Conservation (phyloP, 1,139 yeast species). For the Suhomyces atakaporum region DNA sequence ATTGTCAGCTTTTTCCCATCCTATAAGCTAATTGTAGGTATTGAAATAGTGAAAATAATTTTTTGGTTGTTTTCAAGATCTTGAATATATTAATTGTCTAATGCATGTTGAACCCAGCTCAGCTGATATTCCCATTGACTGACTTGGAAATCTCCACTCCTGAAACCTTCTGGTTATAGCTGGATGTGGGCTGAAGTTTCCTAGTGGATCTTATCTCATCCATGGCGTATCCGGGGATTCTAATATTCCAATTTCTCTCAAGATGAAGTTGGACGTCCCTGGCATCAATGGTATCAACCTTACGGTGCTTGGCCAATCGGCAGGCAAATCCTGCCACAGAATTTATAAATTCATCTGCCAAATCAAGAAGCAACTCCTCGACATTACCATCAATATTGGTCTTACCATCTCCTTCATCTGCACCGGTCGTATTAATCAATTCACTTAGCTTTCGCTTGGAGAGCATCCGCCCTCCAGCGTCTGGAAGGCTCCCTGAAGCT, state of each 20-base stretch:
- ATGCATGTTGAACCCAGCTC: too few relatives aligned
- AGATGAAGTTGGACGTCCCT: constrained; percentile 89
- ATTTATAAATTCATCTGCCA: constrained; percentile 94
- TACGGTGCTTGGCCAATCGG: constrained; percentile 90
- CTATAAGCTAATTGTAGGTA: too few relatives aligned
- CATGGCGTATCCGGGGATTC: constrained; percentile 89
- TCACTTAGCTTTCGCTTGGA: constrained; percentile 88
- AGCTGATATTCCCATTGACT: constrained; percentile 20
- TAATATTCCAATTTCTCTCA: constrained; percentile 93
- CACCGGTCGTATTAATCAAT: constrained; percentile 77
- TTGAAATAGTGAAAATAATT: too few relatives aligned
- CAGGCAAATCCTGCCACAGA: constrained; percentile 93
- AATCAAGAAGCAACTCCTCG: constrained; percentile 83
- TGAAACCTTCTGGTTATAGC: constrained; percentile 46
- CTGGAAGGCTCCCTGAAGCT: constrained; percentile 38
- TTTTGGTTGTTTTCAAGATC: too few relatives aligned
- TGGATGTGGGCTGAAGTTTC: constrained; percentile 73
- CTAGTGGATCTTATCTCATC: constrained; percentile 88
- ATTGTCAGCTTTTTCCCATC: too few relatives aligned
- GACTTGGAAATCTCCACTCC: constrained; percentile 24
- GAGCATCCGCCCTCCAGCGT: constrained; percentile 72
- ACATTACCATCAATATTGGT: constrained; percentile 95
- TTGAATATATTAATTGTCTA: too few relatives aligned
- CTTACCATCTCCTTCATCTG: constrained; percentile 85
- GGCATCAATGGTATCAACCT: constrained; percentile 83